These are phyloP conservation scores for Cicer pinnatifidum DNA, from an alignment of 306 rosid species.

Conservation along the genomic window DNA sequence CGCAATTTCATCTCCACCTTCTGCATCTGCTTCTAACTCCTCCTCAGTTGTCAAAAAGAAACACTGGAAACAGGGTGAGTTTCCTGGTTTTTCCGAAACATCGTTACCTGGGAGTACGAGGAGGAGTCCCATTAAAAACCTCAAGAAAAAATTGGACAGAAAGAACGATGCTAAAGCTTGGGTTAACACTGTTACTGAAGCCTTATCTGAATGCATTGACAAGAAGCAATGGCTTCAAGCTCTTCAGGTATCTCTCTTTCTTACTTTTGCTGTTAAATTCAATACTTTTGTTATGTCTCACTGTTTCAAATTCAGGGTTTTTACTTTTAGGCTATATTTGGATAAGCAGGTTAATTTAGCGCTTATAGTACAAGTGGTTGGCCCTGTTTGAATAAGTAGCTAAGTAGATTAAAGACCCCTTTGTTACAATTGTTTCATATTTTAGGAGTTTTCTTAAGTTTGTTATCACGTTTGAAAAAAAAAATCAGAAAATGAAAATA, in stretches of 20 bases:
- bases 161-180: conserved; percentile 79
- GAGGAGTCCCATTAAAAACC: conserved; percentile 69
- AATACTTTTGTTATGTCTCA: background rate
- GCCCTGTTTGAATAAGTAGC: no score
- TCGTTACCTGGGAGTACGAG: conserved; percentile 44
- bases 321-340: background rate
- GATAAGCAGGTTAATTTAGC: background rate
- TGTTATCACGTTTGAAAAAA: no score
- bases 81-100: conserved; percentile 66
- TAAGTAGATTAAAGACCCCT: no score
- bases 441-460: no score
- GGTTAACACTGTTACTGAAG: conserved; percentile 91
- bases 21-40: conserved; percentile 44
- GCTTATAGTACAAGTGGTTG: background rate
- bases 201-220: conserved; percentile 65
- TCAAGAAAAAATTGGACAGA: conserved; percentile 79
- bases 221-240: conserved; percentile 96
- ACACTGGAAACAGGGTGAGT: conserved; percentile 88
- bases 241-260: conserved; percentile 64
- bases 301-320: background rate
- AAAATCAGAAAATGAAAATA: no score
- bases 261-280: conserved; percentile 31
- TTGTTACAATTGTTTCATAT: no score
- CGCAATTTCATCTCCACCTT: conserved; percentile 60
- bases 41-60: conserved; percentile 55